Percentiles rank a stretch among this genome's conserved stretches.
phyloP scores from a whole-genome alignment of 1,284 basidiomycete genomes.

The Rhodotorula sp. region DNA sequence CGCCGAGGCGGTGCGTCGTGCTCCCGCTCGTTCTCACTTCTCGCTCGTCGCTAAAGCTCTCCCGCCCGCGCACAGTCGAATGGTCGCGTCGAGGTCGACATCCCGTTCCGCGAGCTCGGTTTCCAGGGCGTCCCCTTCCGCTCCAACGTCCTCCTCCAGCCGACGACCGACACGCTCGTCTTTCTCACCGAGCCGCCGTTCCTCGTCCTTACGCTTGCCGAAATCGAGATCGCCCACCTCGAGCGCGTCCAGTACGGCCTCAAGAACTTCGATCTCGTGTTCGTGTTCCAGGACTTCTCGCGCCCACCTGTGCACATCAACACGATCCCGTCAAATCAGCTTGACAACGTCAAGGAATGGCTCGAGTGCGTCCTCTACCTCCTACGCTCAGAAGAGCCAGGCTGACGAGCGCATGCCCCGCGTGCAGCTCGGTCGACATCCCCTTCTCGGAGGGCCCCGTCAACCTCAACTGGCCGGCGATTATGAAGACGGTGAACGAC shows the following conservation, averaged over 20 bases:
- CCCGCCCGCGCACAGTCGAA: constrained; percentile 48
- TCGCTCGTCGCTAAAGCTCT: background rate
- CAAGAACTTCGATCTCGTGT: constrained; percentile 95
- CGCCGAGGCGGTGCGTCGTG: constrained; percentile 70
- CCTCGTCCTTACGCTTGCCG: constrained; percentile 88
- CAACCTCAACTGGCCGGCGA: constrained; percentile 96
- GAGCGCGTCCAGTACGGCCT: constrained; percentile 96
- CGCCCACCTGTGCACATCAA: constrained; percentile 91
- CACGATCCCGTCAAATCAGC: constrained; percentile 83
- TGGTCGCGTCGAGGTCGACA: constrained; percentile 87
- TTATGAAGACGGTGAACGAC: constrained; percentile 76
- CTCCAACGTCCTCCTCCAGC: constrained; percentile 89
- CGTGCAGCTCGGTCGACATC: constrained; percentile 84
- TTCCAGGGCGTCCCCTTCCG: constrained; percentile 98
- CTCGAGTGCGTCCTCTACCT: constrained; percentile 71
- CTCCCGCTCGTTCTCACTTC: fast-evolving
- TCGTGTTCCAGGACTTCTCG: constrained; percentile 96
- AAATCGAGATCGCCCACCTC: constrained; percentile 94
- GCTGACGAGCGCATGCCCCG: constrained; percentile 2
- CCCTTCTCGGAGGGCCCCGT: constrained; percentile 94
- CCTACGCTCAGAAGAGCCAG: background rate
- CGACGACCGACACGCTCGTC: constrained; percentile 95
- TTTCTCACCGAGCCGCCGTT: constrained; percentile 95
- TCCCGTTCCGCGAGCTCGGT: constrained; percentile 94
- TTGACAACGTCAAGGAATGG: constrained; percentile 98